Evolutionary conservation across 192 early-diverging fungal species (phyloP).

Genomic region (Entomortierella lignicola): DNA sequence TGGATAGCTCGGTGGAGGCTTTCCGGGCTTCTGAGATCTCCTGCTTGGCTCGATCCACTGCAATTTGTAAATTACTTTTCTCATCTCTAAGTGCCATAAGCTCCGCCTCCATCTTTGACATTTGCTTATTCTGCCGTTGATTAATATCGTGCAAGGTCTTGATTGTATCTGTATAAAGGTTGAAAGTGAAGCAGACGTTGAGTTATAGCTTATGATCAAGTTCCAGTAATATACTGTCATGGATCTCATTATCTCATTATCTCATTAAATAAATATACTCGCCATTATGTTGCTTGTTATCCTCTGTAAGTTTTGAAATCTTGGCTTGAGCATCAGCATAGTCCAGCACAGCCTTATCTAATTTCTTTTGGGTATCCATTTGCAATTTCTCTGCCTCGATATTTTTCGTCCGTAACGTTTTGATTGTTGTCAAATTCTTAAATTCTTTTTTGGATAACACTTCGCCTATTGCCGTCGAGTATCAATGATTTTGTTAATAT

Average conservation of each 20-base stretch:
- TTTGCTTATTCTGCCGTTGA: constrained; percentile 40
- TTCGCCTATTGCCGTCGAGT: constrained; percentile 65
- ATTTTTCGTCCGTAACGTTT: constrained; percentile 76
- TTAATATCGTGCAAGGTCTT: constrained; percentile 26
- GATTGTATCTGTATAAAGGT: constrained; percentile 10
- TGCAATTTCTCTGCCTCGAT: constrained; percentile 67
- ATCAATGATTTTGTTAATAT: neutral
- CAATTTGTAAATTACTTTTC: constrained; percentile 26
- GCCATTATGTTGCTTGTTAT: constrained; percentile 56
- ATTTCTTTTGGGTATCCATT: constrained; percentile 61
- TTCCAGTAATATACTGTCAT: no score
- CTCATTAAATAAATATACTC: neutral
- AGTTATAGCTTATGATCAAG: neutral
- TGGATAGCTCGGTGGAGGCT: constrained; percentile 32
- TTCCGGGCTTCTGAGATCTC: constrained; percentile 43
- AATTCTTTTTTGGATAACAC: constrained; percentile 83
- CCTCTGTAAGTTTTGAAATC: constrained; percentile 45
- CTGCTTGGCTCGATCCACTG: constrained; percentile 38
- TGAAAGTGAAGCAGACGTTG: neutral
- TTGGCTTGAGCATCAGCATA: constrained; percentile 64
- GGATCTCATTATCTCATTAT: no score
- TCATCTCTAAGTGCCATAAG: constrained; percentile 23
- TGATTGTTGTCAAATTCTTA: constrained; percentile 75
- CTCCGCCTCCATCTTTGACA: constrained; percentile 24
- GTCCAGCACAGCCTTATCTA: constrained; percentile 58